Evolutionary conservation across 768 basidiomycete species (phyloP).

Genomic region (Lactifluus hygrophoroides): DNA sequence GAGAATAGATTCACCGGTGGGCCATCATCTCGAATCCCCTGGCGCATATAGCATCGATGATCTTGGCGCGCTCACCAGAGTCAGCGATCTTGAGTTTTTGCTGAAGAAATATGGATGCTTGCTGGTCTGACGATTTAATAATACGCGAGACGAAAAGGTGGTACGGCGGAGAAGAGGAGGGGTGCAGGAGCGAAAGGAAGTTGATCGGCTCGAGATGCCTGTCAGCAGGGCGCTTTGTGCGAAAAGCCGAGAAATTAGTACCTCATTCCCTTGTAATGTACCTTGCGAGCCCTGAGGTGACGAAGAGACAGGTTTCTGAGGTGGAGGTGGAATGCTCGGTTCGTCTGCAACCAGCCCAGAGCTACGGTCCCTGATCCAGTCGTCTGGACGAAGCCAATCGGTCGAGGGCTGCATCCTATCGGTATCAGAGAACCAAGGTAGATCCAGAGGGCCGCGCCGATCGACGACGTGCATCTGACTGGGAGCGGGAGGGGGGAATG

Average conservation of each 20-base stretch:
- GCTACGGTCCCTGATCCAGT: slow-evolving; percentile 24
- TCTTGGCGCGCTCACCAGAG: slow-evolving; percentile 64
- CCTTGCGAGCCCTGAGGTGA: slow-evolving; percentile 19
- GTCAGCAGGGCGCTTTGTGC: not conserved
- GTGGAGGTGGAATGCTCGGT: slow-evolving; percentile 10
- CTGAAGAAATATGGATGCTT: slow-evolving; percentile 84
- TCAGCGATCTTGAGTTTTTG: slow-evolving; percentile 88
- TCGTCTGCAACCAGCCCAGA: slow-evolving; percentile 23
- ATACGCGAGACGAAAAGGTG: slow-evolving; percentile 75
- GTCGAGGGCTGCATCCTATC: slow-evolving; percentile 25
- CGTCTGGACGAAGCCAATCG: slow-evolving; percentile 40
- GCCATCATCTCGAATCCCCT: slow-evolving; percentile 92
- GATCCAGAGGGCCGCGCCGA: slow-evolving; percentile 22
- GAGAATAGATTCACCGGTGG: slow-evolving; percentile 45
- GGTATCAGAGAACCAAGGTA: slow-evolving; percentile 21
- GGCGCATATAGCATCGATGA: slow-evolving; percentile 79
- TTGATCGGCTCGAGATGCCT: slow-evolving; percentile 61
- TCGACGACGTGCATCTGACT: slow-evolving; percentile 31
- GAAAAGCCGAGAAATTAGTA: slow-evolving; percentile 16
- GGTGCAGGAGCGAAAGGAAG: slow-evolving; percentile 77
- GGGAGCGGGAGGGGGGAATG: slow-evolving; percentile 27
- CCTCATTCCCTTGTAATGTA: slow-evolving; percentile 41
- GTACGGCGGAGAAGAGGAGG: slow-evolving; percentile 79
- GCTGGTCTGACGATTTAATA: slow-evolving; percentile 84
- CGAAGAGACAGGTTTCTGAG: slow-evolving; percentile 11